Percentiles rank a stretch among this genome's conserved stretches.
Conservation (phyloP, 768 basidiomycete species). For the Tulasnella sp. region DNA sequence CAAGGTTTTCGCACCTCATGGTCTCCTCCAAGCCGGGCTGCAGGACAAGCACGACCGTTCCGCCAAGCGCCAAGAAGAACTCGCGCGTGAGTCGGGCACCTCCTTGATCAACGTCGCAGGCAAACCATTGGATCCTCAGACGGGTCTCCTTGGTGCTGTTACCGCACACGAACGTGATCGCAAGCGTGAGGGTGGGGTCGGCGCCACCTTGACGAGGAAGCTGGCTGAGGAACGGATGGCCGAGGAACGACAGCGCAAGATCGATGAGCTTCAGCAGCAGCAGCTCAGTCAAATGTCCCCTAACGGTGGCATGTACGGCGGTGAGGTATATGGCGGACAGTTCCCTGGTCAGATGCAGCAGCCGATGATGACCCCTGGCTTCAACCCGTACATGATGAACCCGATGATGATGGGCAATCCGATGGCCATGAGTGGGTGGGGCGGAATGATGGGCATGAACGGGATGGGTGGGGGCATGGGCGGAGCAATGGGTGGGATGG, state of each 20-base stretch:
- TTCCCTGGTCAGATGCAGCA: conserved; percentile 7
- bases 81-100: conserved; percentile 82
- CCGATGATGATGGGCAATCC: conserved; percentile 20
- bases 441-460: conserved; percentile 14
- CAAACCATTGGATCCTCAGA: conserved; percentile 90
- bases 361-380: conserved; percentile 16
- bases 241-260: conserved; percentile 85
- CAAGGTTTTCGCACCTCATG: conserved; percentile 91
- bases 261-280: conserved; percentile 81
- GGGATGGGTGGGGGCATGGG: conserved; percentile 36
- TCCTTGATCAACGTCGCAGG: conserved; percentile 92
- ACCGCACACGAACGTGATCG: conserved; percentile 90
- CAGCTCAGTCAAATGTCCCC: conserved; percentile 62
- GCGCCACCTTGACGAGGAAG: conserved; percentile 86
- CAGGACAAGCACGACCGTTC: conserved; percentile 94
- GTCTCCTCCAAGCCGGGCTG: conserved; percentile 85
- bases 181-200: conserved; percentile 90
- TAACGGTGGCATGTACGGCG: conserved; percentile 54
- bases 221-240: conserved; percentile 87
- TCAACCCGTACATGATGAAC: conserved; percentile 17
- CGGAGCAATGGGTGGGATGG: conserved; percentile 42
- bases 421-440: conserved; percentile 13
- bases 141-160: conserved; percentile 90
- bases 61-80: conserved; percentile 88
- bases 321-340: conserved; percentile 30